Evolutionary conservation across 306 rosid species (phyloP).

Genomic region (Ceratonia siliqua): DNA sequence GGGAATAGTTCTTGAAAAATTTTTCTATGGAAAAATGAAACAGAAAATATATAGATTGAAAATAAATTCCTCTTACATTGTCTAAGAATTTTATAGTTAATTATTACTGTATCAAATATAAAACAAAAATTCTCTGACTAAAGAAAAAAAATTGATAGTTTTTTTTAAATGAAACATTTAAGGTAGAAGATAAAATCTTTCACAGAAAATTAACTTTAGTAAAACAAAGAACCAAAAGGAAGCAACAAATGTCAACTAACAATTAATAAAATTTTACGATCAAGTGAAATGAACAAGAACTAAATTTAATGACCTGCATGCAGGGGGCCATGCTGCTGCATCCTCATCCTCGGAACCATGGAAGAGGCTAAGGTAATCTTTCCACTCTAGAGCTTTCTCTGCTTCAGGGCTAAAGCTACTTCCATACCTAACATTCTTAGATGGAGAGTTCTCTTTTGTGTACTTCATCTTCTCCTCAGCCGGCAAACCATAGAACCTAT

Average conservation of each 20-base stretch:
- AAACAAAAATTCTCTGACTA: too few species aligned
- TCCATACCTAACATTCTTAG: conserved; percentile 48
- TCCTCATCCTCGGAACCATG: conserved; percentile 64
- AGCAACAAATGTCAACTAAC: too few species aligned
- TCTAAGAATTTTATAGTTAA: background rate
- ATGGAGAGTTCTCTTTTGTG: conserved; percentile 39
- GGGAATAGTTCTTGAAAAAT: too few species aligned
- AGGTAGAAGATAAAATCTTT: background rate
- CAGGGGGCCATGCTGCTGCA: conserved; percentile 52
- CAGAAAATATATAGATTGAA: too few species aligned
- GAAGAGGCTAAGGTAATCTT: conserved; percentile 58
- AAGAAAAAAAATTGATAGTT: background rate
- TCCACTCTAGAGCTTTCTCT: conserved; percentile 73
- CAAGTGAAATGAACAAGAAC: background rate
- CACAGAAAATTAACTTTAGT: too few species aligned
- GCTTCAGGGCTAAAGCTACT: conserved; percentile 54
- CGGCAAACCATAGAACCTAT: conserved; percentile 46
- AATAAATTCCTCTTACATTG: too few species aligned
- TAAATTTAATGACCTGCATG: conserved; percentile 42
- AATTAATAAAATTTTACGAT: too few species aligned
- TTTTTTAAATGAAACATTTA: background rate
- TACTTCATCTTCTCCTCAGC: conserved; percentile 52
- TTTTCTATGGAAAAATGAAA: too few species aligned
- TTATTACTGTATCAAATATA: background rate
- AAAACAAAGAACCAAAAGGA: too few species aligned